Evolutionary conservation across 495 filamentous ascomycete genomes (phyloP).

Genomic region (Hypoxylon fuscum): DNA sequence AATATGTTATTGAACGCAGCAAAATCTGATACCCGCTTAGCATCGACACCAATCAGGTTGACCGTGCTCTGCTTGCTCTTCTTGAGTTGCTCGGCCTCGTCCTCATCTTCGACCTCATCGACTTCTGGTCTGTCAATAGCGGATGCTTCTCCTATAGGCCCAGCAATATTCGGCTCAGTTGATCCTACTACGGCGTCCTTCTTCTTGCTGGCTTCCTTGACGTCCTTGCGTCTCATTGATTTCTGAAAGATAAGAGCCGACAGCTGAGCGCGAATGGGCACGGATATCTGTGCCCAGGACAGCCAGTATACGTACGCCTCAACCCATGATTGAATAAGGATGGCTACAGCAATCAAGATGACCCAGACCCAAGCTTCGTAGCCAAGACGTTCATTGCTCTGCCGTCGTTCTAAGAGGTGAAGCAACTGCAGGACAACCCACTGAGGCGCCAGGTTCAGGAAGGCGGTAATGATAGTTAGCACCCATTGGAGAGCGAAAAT

Average conservation of each 20-base stretch:
- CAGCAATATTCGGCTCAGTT: slow-evolving; percentile 33
- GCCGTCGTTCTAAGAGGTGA: slow-evolving; percentile 65
- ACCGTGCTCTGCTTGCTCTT: slow-evolving; percentile 78
- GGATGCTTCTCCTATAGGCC: slow-evolving; percentile 39
- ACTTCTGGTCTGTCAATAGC: slow-evolving; percentile 33
- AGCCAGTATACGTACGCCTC: slow-evolving; percentile 73
- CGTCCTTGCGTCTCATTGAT: slow-evolving; percentile 80
- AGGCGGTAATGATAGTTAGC: slow-evolving; percentile 61
- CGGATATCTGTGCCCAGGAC: slow-evolving; percentile 67
- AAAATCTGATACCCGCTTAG: slow-evolving; percentile 77
- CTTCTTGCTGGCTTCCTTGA: slow-evolving; percentile 64
- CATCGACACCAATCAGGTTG: slow-evolving; percentile 82
- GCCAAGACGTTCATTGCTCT: slow-evolving; percentile 50
- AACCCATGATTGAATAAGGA: slow-evolving; percentile 64
- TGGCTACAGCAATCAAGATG: slow-evolving; percentile 64
- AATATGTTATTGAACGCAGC: slow-evolving; percentile 72
- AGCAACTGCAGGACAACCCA: slow-evolving; percentile 73
- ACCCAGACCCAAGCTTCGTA: slow-evolving; percentile 74
- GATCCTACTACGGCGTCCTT: slow-evolving; percentile 35
- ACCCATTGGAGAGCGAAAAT: slow-evolving; percentile 63
- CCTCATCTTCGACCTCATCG: slow-evolving; percentile 56
- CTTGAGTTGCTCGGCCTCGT: slow-evolving; percentile 59
- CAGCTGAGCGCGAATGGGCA: slow-evolving; percentile 74
- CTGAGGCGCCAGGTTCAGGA: slow-evolving; percentile 74
- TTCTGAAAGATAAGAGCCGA: slow-evolving; percentile 80